These are phyloP conservation scores for Coniochaeta prunicola DNA, from an alignment of 2,329 filamentous ascomycete genomes.

Conservation along the genomic window DNA sequence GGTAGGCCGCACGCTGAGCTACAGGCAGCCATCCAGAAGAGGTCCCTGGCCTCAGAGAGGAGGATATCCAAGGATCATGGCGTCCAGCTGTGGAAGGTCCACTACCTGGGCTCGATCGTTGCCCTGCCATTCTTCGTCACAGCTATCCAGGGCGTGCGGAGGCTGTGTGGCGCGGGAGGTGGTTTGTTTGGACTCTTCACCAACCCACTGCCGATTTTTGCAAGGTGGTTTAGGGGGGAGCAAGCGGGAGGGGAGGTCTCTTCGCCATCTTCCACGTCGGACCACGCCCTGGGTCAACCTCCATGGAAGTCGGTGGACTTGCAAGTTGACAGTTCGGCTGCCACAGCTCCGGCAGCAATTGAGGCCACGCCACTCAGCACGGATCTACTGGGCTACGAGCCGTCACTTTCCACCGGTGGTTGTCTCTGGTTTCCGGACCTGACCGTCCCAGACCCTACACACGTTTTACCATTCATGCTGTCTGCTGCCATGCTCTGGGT, in stretches of 20 bases:
- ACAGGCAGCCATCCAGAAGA: slow-evolving; percentile 16
- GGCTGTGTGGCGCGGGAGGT: slow-evolving; percentile 33
- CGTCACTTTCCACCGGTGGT: slow-evolving; percentile 39
- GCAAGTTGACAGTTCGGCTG: neutral
- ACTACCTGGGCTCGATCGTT: slow-evolving; percentile 25
- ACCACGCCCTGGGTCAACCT: neutral
- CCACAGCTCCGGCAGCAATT: neutral
- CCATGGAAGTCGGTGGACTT: neutral
- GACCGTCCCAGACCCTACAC: slow-evolving; percentile 42
- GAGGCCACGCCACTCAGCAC: slow-evolving; percentile 7
- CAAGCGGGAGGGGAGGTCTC: neutral
- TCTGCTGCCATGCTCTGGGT: slow-evolving; percentile 27
- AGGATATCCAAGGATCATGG: slow-evolving; percentile 31
- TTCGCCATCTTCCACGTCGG: neutral
- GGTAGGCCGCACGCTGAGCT: neutral
- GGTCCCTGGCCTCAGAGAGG: slow-evolving; percentile 13
- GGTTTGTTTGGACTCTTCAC: neutral
- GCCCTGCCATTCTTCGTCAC: slow-evolving; percentile 41
- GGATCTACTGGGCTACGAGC: slow-evolving; percentile 7
- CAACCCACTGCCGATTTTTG: neutral
- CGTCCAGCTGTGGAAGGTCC: slow-evolving; percentile 38
- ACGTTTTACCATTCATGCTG: slow-evolving; percentile 35
- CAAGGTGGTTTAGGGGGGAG: neutral
- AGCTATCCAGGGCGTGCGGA: slow-evolving; percentile 41
- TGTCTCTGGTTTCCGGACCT: slow-evolving; percentile 50